Conservation (phyloP, 768 basidiomycete species). For the Leucocoprinus sp. region DNA sequence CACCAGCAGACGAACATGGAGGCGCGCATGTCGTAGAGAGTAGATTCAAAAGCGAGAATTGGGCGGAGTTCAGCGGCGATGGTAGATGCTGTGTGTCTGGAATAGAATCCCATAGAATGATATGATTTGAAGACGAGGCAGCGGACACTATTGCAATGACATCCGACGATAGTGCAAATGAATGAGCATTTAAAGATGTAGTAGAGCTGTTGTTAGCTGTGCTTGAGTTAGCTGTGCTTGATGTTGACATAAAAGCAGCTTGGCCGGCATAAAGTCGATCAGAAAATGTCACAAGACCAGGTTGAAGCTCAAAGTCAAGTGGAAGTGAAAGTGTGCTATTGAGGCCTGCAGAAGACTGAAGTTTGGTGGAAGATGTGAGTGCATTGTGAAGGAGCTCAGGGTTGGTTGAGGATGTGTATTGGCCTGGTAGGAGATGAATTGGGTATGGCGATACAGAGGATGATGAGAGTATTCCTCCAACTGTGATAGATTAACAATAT, state of each 20-base stretch:
- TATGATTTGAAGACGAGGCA: constrained; percentile 44
- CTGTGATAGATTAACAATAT: constrained; percentile 26
- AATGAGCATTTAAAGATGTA: constrained; percentile 43
- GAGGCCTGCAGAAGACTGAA: constrained; percentile 59
- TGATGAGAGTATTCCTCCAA: constrained; percentile 61
- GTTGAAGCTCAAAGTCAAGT: constrained; percentile 54
- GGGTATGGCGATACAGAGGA: constrained; percentile 44
- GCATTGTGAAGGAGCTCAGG: constrained; percentile 64
- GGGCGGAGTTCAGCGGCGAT: constrained; percentile 26
- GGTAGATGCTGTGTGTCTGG: constrained; percentile 68
- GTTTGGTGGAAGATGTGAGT: constrained; percentile 53
- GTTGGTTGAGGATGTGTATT: constrained; percentile 63
- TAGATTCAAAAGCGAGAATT: constrained; percentile 54
- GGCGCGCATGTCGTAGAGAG: constrained; percentile 69
- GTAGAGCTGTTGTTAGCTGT: constrained; percentile 40
- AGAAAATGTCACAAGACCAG: constrained; percentile 61
- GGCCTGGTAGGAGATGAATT: constrained; percentile 66
- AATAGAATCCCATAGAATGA: constrained; percentile 77
- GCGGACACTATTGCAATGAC: constrained; percentile 63
- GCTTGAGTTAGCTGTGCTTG: constrained; percentile 31
- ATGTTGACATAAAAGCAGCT: constrained; percentile 49
- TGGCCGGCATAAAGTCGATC: constrained; percentile 58
- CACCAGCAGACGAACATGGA: constrained; percentile 50
- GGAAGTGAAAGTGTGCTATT: constrained; percentile 51
- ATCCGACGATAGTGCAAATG: constrained; percentile 57